A percentile compares a stretch with the other conserved stretches of the same genome.
Conservation (phyloP, 2,329 filamentous ascomycete species). For the Fusarium hostae region DNA sequence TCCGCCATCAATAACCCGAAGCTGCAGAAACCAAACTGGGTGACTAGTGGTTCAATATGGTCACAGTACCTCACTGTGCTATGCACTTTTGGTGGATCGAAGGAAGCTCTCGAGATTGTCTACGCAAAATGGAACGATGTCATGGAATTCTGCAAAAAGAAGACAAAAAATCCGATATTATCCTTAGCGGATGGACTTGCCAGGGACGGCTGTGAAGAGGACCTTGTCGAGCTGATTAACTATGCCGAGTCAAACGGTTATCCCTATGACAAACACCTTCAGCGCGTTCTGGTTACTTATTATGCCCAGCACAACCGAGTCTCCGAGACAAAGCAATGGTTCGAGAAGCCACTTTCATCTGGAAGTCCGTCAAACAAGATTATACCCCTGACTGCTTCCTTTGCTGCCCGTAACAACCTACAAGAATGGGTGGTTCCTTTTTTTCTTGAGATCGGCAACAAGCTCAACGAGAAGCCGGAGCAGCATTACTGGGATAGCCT, state of each 20-base stretch:
- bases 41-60: conserved; percentile 44
- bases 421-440: conserved; percentile 70
- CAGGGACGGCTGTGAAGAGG: conserved; percentile 65
- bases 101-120: conserved; percentile 62
- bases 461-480: conserved; percentile 54
- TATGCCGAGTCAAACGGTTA: conserved; percentile 61
- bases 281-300: conserved; percentile 68
- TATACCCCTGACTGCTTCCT: conserved; percentile 51
- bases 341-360: conserved; percentile 62
- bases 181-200: conserved; percentile 66
- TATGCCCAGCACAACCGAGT: conserved; percentile 69
- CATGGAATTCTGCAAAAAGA: conserved; percentile 32
- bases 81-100: conserved; percentile 64
- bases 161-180: conserved; percentile 42
- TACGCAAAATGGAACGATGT: conserved; percentile 46
- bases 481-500: conserved; percentile 77
- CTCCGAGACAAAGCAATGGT: conserved; percentile 74
- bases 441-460: conserved; percentile 63
- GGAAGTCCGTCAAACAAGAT: conserved; percentile 35
- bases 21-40: conserved; percentile 27
- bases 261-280: conserved; percentile 57
- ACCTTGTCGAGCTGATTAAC: conserved; percentile 66
- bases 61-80: conserved; percentile 54
- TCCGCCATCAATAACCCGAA: conserved; percentile 37
- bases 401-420: conserved; percentile 69